Conservation (phyloP, 768 basidiomycete genomes). For the Tulasnella sp. region DNA sequence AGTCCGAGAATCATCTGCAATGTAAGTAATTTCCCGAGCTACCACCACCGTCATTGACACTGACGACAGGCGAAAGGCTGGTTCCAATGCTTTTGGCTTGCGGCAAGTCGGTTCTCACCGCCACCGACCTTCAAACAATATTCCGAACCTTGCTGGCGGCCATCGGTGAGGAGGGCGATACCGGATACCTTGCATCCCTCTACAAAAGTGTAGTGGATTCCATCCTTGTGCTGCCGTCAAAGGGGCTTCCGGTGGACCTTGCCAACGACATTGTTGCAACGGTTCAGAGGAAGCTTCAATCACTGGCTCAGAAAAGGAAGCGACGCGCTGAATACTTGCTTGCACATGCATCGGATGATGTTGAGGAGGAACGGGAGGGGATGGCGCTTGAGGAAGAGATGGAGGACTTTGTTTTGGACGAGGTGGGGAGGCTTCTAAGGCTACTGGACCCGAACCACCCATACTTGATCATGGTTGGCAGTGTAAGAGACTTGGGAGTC, state of each 20-base stretch:
- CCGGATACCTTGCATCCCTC: constrained; percentile 75
- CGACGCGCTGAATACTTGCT: constrained; percentile 49
- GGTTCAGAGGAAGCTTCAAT: constrained; percentile 69
- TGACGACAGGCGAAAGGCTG: constrained; percentile 51
- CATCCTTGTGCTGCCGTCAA: constrained; percentile 59
- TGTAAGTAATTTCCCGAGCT: constrained; percentile 51
- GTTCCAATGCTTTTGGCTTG: constrained; percentile 70
- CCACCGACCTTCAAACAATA: constrained; percentile 68
- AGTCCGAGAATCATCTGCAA: constrained; percentile 73
- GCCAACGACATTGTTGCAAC: constrained; percentile 63
- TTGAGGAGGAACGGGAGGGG: constrained; percentile 66
- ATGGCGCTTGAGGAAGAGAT: constrained; percentile 75
- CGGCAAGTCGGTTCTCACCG: constrained; percentile 68
- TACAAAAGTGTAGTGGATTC: constrained; percentile 71
- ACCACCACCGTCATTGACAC: not conserved
- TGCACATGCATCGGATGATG: constrained; percentile 39
- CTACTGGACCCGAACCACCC: constrained; percentile 62
- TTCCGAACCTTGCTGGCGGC: constrained; percentile 66
- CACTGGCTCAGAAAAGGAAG: constrained; percentile 69
- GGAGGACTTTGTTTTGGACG: constrained; percentile 80
- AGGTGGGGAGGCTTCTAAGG: constrained; percentile 68
- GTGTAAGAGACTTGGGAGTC: constrained; percentile 71
- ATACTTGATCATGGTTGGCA: constrained; percentile 68
- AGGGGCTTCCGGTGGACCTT: constrained; percentile 58
- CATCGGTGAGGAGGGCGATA: constrained; percentile 68